Base-by-base conservation (phyloP, 768 basidiomycete genomes). In the Panus rudis region DNA sequence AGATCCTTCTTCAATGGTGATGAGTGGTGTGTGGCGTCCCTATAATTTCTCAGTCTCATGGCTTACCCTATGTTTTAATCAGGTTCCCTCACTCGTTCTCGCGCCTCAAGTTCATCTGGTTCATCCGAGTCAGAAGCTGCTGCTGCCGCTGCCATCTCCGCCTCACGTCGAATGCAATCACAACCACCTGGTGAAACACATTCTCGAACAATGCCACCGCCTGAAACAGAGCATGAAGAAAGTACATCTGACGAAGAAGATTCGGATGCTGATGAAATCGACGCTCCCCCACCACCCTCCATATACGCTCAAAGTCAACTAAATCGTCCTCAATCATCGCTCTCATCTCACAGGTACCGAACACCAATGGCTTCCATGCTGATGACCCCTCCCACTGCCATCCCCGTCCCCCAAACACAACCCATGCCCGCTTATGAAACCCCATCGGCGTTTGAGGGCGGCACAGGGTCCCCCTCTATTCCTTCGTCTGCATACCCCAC, bases 301-400 rank as follows among this genome's bases (percentile, higher is more conserved):
- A 48, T 53, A 11, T 57, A 58, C 39, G 46, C 45, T 67, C 61
- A 63, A 25, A 51, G 67, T 30, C 71, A 71, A 37, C 53, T 67
- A 34, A 66, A 68, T 43, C 77, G 88, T 17, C 83, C 89, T 4
- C 73, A 75, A 17, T 91, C 88, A n/a, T 84, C 89, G 14, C 58
- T 81, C 37, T 89, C 89, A 2, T 81, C 84, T 2, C 71, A 79
- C 39, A 75, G 80, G 37, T 90, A 91, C 57, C 85, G 81, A 42
- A 90, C 88, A 23, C 89, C 88, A 6, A 69, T 81, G 56, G 72
- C 76, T 12, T 81, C 84, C 13, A 60, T 76, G 10, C 68, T 75
- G 14, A 66, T 79, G 55, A 76, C 81, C 4, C 70, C 64, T 14
- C 66, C 63, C 2, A 68, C 67, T 19, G 60, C 42, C 14, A 43